These are phyloP conservation scores for Mortierella sp. DNA, from an alignment of 371 early-diverging fungal genomes.

Conservation along the genomic window DNA sequence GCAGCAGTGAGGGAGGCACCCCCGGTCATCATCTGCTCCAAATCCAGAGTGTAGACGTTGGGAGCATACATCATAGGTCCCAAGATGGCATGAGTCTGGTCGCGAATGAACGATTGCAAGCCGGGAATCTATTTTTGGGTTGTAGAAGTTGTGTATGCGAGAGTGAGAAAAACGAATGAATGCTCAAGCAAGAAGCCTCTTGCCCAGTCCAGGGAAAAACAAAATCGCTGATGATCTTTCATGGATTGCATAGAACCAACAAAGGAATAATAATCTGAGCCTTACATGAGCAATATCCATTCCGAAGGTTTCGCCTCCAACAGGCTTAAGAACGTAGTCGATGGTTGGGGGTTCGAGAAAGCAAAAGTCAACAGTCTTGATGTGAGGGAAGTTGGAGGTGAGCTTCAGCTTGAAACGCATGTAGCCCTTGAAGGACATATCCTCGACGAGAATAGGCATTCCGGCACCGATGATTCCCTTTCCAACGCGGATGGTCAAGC, in stretches of 20 bases:
- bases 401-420: constrained; percentile 86
- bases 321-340: constrained; percentile 95
- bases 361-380: constrained; percentile 87
- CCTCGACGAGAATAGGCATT: constrained; percentile 92
- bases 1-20: constrained; percentile 68
- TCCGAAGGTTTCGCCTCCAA: constrained; percentile 89
- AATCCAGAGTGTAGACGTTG: constrained; percentile 84
- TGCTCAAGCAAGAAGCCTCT: not conserved
- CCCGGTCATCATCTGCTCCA: constrained; percentile 87
- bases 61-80: constrained; percentile 91
- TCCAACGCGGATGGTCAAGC: constrained; percentile 90
- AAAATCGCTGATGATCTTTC: not conserved
- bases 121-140: constrained; percentile 77
- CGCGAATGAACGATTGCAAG: constrained; percentile 82
- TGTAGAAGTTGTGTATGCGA: not conserved
- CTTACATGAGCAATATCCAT: constrained; percentile 84
- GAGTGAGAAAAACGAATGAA: not conserved
- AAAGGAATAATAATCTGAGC: not conserved
- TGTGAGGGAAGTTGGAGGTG: constrained; percentile 89
- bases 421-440: constrained; percentile 91
- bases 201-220: not conserved
- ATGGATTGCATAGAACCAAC: not conserved
- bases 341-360: constrained; percentile 92
- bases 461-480: constrained; percentile 91
- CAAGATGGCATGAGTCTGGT: constrained; percentile 81